These are phyloP conservation scores for Annulohypoxylon truncatum DNA, from an alignment of 2,329 filamentous ascomycete genomes.

Conservation along the genomic window DNA sequence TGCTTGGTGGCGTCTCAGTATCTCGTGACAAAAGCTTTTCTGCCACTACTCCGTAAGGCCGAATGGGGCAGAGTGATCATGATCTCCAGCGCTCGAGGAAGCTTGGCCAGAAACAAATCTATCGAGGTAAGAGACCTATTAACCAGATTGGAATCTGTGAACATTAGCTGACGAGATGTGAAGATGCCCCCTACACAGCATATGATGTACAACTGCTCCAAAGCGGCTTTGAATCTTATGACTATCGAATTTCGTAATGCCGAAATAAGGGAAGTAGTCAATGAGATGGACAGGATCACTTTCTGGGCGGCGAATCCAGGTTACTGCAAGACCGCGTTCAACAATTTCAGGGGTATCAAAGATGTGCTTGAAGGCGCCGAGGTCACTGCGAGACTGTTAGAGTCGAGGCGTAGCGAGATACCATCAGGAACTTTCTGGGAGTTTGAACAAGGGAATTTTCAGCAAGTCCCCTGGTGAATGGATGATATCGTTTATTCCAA, in stretches of 20 bases:
- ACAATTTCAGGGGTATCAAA: constrained; percentile 29
- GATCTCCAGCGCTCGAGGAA: constrained; percentile 17
- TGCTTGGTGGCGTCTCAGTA: constrained; percentile 25
- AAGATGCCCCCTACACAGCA: constrained; percentile 23
- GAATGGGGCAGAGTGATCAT: constrained; percentile 26
- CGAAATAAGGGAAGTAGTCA: constrained; percentile 20
- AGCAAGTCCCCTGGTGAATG: constrained; percentile 34
- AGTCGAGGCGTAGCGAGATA: constrained; percentile 29
- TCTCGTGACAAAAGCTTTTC: constrained; percentile 25
- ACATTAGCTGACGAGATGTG: constrained; percentile 5
- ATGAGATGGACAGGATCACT: constrained; percentile 25
- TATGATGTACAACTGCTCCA: constrained; percentile 26
- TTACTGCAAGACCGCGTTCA: constrained; percentile 31
- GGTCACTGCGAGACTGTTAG: constrained; percentile 29
- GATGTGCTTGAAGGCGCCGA: constrained; percentile 32
- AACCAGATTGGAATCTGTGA: background rate
- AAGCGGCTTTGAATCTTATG: constrained; percentile 24
- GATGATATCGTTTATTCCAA: constrained; percentile 16
- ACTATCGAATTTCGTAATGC: constrained; percentile 28
- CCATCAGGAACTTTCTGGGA: constrained; percentile 34
- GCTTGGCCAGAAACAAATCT: constrained; percentile 16
- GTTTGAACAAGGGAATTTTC: constrained; percentile 36
- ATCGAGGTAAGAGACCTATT: constrained; percentile 3
- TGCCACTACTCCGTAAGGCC: constrained; percentile 25
- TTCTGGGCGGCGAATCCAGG: constrained; percentile 24